Conservation (phyloP, 2,329 filamentous ascomycete genomes). For the Calonectria pteridis region DNA sequence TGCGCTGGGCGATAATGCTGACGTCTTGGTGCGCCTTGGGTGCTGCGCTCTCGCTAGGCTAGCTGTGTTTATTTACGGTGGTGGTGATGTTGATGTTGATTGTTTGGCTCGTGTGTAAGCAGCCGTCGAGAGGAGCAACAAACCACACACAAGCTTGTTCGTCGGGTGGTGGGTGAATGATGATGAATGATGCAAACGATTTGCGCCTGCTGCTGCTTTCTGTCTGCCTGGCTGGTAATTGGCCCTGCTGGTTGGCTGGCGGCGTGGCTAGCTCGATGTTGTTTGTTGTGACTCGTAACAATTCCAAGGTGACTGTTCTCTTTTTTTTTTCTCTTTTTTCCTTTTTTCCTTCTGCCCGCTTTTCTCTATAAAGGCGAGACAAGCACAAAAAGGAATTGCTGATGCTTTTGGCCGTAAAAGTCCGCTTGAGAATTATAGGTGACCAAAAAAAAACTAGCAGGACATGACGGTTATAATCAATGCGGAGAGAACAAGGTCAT, state of each 20-base stretch:
- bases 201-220: neutral
- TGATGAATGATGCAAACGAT: neutral
- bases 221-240: neutral
- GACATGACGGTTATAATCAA: constrained; percentile 42
- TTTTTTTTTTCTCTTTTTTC: neutral
- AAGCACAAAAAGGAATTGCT: neutral
- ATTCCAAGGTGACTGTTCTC: constrained; percentile 13
- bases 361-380: constrained; percentile 9
- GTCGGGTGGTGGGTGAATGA: neutral
- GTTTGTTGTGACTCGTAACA: constrained; percentile 18
- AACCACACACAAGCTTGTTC: neutral
- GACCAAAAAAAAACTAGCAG: constrained; percentile 27
- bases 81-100: constrained; percentile 10
- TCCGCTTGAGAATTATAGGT: constrained; percentile 10
- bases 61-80: constrained; percentile 13
- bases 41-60: constrained; percentile 13
- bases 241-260: constrained; percentile 12
- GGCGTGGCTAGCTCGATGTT: neutral
- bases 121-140: neutral
- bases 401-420: constrained; percentile 13
- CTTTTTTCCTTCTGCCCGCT: neutral
- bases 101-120: neutral
- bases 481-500: constrained; percentile 33
- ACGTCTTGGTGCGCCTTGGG: neutral
- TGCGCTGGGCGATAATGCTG: constrained; percentile 11